Percentiles rank a stretch among this genome's conserved stretches.
These are phyloP conservation scores for Yarrowia osloensis DNA, from an alignment of 805 yeast species.

Conservation along the genomic window DNA sequence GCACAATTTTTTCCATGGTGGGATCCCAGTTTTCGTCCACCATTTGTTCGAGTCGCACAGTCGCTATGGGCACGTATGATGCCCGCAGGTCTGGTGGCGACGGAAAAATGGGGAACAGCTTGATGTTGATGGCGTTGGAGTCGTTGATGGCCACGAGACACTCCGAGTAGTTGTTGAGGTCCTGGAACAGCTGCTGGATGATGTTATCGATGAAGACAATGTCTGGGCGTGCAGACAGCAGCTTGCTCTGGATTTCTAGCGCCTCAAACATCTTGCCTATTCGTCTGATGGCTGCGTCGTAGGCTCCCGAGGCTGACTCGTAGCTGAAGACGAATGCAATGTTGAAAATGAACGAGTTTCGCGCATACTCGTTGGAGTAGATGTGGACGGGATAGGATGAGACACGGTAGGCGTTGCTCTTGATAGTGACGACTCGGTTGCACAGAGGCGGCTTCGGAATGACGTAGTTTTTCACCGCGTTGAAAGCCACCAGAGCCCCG, in stretches of 20 bases:
- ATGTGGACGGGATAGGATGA: constrained; percentile 89
- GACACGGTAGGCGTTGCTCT: constrained; percentile 67
- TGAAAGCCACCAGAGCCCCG: constrained; percentile 68
- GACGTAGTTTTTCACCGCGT: constrained; percentile 81
- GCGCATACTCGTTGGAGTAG: constrained; percentile 69
- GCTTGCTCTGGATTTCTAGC: constrained; percentile 82
- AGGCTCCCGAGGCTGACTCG: constrained; percentile 64
- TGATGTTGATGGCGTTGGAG: constrained; percentile 87
- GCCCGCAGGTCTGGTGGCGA: constrained; percentile 76
- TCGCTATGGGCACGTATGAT: constrained; percentile 89
- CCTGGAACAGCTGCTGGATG: constrained; percentile 89
- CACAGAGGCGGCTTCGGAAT: constrained; percentile 94
- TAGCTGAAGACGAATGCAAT: constrained; percentile 89
- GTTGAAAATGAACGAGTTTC: constrained; percentile 92
- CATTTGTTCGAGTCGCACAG: constrained; percentile 68
- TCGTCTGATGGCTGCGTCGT: constrained; percentile 80
- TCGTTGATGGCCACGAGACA: constrained; percentile 92
- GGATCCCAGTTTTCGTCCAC: constrained; percentile 97
- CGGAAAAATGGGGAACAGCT: constrained; percentile 84
- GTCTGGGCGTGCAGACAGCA: constrained; percentile 58
- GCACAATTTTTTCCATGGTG: constrained; percentile 84
- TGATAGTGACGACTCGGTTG: constrained; percentile 73
- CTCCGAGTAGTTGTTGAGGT: constrained; percentile 91
- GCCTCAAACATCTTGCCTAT: constrained; percentile 87
- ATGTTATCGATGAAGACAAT: constrained; percentile 58